Percentiles rank a stretch among this genome's conserved stretches.
Conservation (phyloP, 2,329 filamentous ascomycete genomes). For the Stagonosporopsis tanaceti region DNA sequence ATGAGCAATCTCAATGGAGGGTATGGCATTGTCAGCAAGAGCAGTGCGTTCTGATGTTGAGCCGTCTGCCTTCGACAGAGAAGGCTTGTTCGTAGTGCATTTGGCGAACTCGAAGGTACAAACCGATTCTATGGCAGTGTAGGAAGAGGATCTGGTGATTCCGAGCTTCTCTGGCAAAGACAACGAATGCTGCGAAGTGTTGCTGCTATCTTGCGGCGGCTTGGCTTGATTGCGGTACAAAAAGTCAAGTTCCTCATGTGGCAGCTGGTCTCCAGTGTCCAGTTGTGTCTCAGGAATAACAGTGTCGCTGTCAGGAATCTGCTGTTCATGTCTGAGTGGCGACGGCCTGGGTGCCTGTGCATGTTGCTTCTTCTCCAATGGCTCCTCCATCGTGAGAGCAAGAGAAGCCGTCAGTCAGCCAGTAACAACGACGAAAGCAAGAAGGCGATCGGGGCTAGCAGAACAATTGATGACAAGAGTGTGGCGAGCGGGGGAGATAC, state of each 20-base stretch:
- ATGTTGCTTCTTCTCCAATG: conserved; percentile 16
- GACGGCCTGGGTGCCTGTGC: conserved; percentile 24
- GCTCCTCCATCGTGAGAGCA: conserved; percentile 24
- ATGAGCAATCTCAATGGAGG: not conserved
- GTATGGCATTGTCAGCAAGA: not conserved
- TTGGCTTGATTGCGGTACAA: not conserved
- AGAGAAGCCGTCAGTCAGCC: not conserved
- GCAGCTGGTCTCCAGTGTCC: not conserved
- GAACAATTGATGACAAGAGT: not conserved
- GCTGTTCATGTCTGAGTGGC: conserved; percentile 31
- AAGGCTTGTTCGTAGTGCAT: not conserved
- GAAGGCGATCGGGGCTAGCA: not conserved
- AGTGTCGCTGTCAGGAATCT: conserved; percentile 30
- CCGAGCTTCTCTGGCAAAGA: not conserved
- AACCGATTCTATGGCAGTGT: not conserved
- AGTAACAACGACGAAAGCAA: not conserved
- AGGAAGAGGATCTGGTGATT: not conserved
- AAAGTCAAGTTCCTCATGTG: not conserved
- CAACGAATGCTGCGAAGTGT: not conserved
- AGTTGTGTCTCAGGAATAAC: conserved; percentile 32
- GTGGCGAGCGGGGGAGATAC: not conserved
- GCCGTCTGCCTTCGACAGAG: not conserved
- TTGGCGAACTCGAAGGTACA: not conserved
- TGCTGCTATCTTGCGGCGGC: not conserved
- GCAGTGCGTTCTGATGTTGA: not conserved